Evolutionary conservation across 768 basidiomycete species (phyloP).

Genomic region (Podaxis sp.): DNA sequence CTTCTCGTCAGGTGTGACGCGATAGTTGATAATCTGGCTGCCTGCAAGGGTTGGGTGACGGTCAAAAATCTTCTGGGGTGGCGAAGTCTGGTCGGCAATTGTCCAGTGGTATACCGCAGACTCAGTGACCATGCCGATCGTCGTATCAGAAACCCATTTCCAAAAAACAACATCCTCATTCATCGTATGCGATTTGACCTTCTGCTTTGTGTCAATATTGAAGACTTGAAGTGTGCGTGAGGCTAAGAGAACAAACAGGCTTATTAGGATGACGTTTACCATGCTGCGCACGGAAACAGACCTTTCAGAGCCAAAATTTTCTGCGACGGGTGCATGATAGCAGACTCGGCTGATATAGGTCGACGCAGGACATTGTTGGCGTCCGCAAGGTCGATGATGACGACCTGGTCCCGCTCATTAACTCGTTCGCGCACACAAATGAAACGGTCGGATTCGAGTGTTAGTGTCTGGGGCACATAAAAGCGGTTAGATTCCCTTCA

Average conservation of each 20-base stretch:
- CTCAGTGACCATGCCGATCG: constrained; percentile 95
- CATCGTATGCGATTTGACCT: constrained; percentile 93
- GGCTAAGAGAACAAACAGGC: constrained; percentile 45
- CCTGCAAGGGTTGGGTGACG: constrained; percentile 92
- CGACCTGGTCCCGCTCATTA: constrained; percentile 94
- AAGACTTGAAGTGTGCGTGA: constrained; percentile 94
- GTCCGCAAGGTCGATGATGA: constrained; percentile 96
- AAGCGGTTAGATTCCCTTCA: not conserved
- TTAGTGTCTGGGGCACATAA: constrained; percentile 60
- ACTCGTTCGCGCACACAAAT: constrained; percentile 97
- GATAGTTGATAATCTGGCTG: constrained; percentile 98
- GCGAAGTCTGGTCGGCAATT: constrained; percentile 65
- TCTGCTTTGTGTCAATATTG: constrained; percentile 96
- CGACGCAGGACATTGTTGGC: constrained; percentile 95
- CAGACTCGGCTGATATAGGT: constrained; percentile 97
- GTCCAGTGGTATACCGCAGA: constrained; percentile 92
- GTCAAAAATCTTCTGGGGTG: constrained; percentile 93
- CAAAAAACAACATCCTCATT: constrained; percentile 96
- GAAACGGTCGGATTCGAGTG: constrained; percentile 96
- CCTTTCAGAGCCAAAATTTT: constrained; percentile 97
- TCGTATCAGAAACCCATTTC: constrained; percentile 95
- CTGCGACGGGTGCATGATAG: constrained; percentile 96
- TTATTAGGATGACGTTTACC: not conserved
- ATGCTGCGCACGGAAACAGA: constrained; percentile 26
- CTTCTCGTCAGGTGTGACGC: constrained; percentile 87